Conservation (phyloP, 257 asterid species). For the Scutellaria baicalensis region DNA sequence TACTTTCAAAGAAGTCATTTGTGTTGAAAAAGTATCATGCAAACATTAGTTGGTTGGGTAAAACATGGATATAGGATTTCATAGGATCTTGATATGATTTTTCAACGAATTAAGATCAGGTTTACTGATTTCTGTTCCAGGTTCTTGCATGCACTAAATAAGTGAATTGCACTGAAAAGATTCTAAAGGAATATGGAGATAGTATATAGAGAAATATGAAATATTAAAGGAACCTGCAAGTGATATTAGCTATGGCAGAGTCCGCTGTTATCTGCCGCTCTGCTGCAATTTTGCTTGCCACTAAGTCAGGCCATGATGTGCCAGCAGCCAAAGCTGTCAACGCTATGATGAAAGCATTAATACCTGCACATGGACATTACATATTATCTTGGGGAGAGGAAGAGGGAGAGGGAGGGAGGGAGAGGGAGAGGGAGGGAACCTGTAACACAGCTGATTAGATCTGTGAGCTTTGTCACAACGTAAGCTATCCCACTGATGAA, state of each 20-base stretch:
- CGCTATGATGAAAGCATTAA: conserved; percentile 64
- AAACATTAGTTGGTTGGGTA: too few relatives aligned
- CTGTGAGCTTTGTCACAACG: conserved; percentile 71
- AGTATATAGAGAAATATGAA: neutral
- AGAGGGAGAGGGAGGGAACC: conserved; percentile 26
- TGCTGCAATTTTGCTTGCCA: conserved; percentile 97
- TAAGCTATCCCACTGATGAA: conserved; percentile 89
- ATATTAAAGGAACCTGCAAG: conserved; percentile 60
- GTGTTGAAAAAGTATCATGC: too few relatives aligned
- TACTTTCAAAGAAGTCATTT: too few relatives aligned
- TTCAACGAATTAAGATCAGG: neutral
- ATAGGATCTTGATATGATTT: neutral
- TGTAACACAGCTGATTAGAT: conserved; percentile 81
- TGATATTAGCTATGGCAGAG: conserved; percentile 94
- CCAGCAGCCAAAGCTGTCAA: conserved; percentile 92
- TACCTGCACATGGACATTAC: conserved; percentile 39
- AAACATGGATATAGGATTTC: neutral
- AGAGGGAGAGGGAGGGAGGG: too few relatives aligned
- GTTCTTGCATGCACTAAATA: neutral
- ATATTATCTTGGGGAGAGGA: neutral
- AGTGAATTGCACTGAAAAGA: neutral
- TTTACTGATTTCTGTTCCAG: neutral
- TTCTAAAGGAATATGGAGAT: neutral
- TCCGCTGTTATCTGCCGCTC: conserved; percentile 91
- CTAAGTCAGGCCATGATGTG: conserved; percentile 96